A percentile compares a stretch with the other conserved stretches of the same genome.
Evolutionary conservation across 2,329 filamentous ascomycete species (phyloP).

Genomic region (Cytospora mali): DNA sequence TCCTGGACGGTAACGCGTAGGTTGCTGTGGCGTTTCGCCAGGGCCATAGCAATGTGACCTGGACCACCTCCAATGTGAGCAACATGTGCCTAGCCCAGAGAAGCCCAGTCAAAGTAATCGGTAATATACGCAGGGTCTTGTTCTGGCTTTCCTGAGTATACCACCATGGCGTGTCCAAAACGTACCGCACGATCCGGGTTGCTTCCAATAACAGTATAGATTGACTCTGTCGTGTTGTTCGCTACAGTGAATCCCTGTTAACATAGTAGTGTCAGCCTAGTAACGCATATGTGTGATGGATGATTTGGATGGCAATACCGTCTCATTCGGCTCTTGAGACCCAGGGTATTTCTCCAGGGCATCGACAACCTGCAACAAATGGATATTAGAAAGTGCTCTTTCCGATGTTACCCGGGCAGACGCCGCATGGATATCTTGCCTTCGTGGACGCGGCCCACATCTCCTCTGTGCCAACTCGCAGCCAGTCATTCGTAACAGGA

Average conservation of each 20-base stretch:
- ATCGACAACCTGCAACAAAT: slow-evolving; percentile 25
- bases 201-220: slow-evolving; percentile 27
- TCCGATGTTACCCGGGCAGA: neutral
- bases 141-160: slow-evolving; percentile 29
- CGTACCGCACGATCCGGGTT: slow-evolving; percentile 26
- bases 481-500: slow-evolving; percentile 28
- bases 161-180: slow-evolving; percentile 27
- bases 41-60: slow-evolving; percentile 31
- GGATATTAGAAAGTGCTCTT: neutral
- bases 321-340: slow-evolving; percentile 32
- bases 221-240: slow-evolving; percentile 25
- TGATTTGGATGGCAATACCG: neutral
- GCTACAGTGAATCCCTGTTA: slow-evolving; percentile 30
- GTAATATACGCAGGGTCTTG: slow-evolving; percentile 22
- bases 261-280: neutral
- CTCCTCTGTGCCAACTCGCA: slow-evolving; percentile 27
- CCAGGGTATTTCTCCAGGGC: slow-evolving; percentile 33
- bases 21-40: slow-evolving; percentile 30
- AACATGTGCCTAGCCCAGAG: slow-evolving; percentile 30
- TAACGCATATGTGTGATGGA: neutral
- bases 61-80: slow-evolving; percentile 31
- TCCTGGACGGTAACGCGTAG: slow-evolving; percentile 34
- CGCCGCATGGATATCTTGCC: neutral
- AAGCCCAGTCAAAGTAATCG: slow-evolving; percentile 34
- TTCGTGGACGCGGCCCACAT: slow-evolving; percentile 30